Conservation (phyloP, 768 basidiomycete species). For the Tulasnella sp. region DNA sequence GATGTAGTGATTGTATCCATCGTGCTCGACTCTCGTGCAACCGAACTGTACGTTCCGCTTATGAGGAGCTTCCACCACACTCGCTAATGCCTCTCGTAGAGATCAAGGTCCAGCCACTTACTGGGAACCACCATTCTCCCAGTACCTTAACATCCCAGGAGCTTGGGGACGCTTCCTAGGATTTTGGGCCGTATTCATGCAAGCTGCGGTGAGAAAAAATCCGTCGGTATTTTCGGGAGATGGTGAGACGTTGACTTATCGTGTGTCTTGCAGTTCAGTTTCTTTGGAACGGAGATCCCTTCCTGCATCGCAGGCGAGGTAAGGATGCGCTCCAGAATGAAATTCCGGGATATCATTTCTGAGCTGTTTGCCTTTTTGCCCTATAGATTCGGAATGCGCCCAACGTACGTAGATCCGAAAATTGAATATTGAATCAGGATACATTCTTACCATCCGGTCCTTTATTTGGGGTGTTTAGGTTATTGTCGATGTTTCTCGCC, state of each 20-base stretch:
- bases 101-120: neutral
- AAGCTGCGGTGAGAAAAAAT: slow-evolving; percentile 39
- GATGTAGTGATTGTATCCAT: neutral
- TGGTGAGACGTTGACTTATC: neutral
- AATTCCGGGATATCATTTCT: neutral
- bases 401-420: neutral
- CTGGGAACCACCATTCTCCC: slow-evolving; percentile 50
- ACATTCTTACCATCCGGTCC: neutral
- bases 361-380: neutral
- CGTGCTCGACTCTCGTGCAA: neutral
- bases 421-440: too few species aligned
- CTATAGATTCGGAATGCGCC: slow-evolving; percentile 7
- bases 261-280: neutral
- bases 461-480: neutral
- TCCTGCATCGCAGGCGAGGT: slow-evolving; percentile 20
- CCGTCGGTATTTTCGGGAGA: neutral
- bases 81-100: neutral
- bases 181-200: slow-evolving; percentile 58
- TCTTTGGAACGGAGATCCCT: slow-evolving; percentile 17
- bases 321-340: neutral
- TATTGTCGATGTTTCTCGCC: neutral
- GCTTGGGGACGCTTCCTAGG: slow-evolving; percentile 56
- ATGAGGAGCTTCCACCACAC: neutral
- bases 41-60: neutral
- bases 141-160: slow-evolving; percentile 51